Conservation (phyloP, 2,329 filamentous ascomycete species). For the Xylariaceae sp. region DNA sequence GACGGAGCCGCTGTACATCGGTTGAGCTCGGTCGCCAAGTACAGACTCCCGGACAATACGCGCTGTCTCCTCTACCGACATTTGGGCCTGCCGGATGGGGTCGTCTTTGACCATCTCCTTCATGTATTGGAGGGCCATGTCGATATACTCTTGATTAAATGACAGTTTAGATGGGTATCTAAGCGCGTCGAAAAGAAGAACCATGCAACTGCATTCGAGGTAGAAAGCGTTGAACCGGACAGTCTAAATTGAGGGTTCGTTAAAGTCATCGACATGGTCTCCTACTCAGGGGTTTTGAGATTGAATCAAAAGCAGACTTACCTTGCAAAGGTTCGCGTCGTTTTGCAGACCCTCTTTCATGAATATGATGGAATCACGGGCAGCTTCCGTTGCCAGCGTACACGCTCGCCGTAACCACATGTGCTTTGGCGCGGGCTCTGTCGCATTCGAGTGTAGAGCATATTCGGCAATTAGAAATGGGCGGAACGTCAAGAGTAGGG, state of each 20-base stretch:
- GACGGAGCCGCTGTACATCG: too few relatives aligned
- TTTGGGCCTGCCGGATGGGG: neutral
- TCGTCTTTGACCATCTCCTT: conserved; percentile 10
- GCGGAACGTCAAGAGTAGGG: conserved; percentile 8
- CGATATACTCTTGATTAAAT: conserved; percentile 8
- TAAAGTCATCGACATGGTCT: neutral
- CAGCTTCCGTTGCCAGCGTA: conserved; percentile 8
- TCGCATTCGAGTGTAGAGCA: conserved; percentile 5
- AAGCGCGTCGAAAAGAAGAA: conserved; percentile 6
- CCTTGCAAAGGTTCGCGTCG: conserved; percentile 1
- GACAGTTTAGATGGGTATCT: conserved; percentile 9
- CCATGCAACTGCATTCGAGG: conserved; percentile 5
- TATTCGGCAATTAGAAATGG: conserved; percentile 11
- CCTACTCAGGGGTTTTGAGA: neutral
- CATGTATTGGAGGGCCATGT: conserved; percentile 3
- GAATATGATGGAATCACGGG: conserved; percentile 7
- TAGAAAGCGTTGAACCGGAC: conserved; percentile 7
- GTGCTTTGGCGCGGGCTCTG: neutral
- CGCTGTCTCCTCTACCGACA: too few relatives aligned
- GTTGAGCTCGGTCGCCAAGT: too few relatives aligned
- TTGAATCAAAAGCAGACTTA: neutral
- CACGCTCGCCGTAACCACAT: conserved; percentile 9
- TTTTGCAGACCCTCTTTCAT: conserved; percentile 7
- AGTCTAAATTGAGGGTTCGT: neutral
- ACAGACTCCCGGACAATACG: too few relatives aligned